A percentile compares a stretch with the other conserved stretches of the same genome.
Conservation (phyloP, 495 filamentous ascomycete genomes). For the Xylaria grammica region DNA sequence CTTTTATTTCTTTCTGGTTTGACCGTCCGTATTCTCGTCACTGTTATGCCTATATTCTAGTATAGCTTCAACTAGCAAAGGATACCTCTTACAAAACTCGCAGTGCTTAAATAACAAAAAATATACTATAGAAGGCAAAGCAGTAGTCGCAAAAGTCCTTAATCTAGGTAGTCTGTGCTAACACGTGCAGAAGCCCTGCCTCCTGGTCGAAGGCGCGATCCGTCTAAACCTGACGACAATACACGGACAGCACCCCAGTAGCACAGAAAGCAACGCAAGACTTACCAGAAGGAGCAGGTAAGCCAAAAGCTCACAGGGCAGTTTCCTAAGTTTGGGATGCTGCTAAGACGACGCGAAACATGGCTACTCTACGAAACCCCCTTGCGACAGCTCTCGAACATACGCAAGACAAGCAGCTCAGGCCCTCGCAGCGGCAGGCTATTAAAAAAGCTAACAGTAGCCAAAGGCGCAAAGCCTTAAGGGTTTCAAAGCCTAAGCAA, state of each 20-base stretch:
- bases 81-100: too few relatives aligned
- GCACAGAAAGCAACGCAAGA: conserved; percentile 23
- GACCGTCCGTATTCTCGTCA: not conserved
- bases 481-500: not conserved
- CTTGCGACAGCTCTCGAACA: not conserved
- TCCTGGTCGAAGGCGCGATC: not conserved
- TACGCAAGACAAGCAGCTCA: not conserved
- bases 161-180: too few relatives aligned
- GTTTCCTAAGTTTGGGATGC: conserved; percentile 30
- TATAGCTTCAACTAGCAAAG: too few relatives aligned
- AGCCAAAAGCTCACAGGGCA: conserved; percentile 27
- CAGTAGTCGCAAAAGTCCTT: too few relatives aligned
- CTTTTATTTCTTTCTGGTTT: not conserved
- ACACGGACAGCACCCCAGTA: conserved; percentile 21
- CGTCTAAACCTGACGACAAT: not conserved
- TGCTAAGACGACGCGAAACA: conserved; percentile 27
- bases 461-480: not conserved
- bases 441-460: conserved; percentile 8
- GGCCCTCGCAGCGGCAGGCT: not conserved
- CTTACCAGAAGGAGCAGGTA: conserved; percentile 21
- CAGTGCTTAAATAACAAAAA: too few relatives aligned
- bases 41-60: too few relatives aligned
- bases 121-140: too few relatives aligned
- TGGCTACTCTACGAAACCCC: not conserved
- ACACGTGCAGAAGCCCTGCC: too few relatives aligned